Evolutionary conservation across 768 basidiomycete species (phyloP), one percentile per base, ranked within the genome.

Genomic region (Phlebiopsis flavidoalba): DNA sequence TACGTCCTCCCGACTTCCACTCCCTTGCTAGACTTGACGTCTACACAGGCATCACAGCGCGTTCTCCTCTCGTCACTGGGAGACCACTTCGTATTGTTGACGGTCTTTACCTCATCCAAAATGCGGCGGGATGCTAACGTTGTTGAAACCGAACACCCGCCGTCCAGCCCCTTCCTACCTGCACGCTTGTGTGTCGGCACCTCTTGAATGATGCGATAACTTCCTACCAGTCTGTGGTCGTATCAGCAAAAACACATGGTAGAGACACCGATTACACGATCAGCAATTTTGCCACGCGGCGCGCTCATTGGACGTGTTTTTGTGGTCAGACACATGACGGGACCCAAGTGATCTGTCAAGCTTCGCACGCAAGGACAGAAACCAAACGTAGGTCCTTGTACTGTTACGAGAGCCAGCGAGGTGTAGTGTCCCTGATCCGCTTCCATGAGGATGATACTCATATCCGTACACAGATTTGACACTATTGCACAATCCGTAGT

Each of bases 401-500:
- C 11, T 11, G 35, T 6, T 19, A n/a, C 54, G 15, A 21, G 54
- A n/a, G 22, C 35, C n/a, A 21, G 10, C 5, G 40, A 36, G 2
- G 10, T 6, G 54, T 55, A 45, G 54, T 45, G 33, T 8, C 37
- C 10, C 40, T 4, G 40, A 17, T 43, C 37, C 22, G 14, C n/a
- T 21, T 45, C n/a, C n/a, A n/a, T n/a, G 40, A 43, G 40, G 33
- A 7, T 3, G 48, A 49, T 11, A 8, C 48, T 49, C 12, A 35
- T 3, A 3, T 14, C 4, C 24, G 2, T 35, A 35, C 35, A 54
- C 36, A 55, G 54, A n/a, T 55, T 43, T 21, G 54, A 55, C n/a
- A n/a, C 24, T 55, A 55, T 21, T 55, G 54, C 54, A 55, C 54
- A 21, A 55, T 55, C 36, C 54, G 54, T n/a, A 55, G 54, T 21